Base-by-base conservation (phyloP, 306 rosid species). In the Parietaria judaica region DNA sequence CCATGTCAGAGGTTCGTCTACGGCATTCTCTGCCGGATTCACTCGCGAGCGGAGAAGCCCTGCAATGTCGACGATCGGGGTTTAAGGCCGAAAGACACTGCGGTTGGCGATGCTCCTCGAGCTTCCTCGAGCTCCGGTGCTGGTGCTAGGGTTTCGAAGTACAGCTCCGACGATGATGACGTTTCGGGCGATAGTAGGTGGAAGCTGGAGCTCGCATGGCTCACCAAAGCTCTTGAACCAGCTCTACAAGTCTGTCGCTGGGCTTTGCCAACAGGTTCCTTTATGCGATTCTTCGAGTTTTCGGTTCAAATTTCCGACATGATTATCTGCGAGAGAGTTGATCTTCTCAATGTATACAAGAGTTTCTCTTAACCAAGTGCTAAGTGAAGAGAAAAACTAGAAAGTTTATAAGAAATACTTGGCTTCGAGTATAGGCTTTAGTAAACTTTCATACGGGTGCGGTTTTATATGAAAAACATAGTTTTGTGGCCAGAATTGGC, bases 241-340 rank as follows among this genome's bases (percentile, higher is more conserved):
- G 97, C 97, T 81, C 80, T 83, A 52, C 95, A 88, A 74, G 69
- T 88, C 70, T 88, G 86, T 76, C 80, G 87, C 76, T 74, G 94
- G 95, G 90, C 95, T 72, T 59, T 82, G 83, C 83, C 96, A 72
- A 72, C 84, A 86, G 95, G 99, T 88, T 71, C 74, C 87, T 83
- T 66, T 66, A 72, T 67, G 58, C 46, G 52, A 15, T 69, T 44
- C 47, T 41, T 8, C 45, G 1, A 41, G 69, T 44, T 31, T 41
- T 8, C 45, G 7, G 9, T 41, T 41, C 45, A 41, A 41, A 41
- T 41, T 23, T 23, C 31, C 31, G 50, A 7, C 50, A 46, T 7
- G 8, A 7, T 3, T 7, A 46, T 41, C 45, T 41, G 45, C 45
- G 9, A 41, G 45, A 41, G 31, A 23, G 31, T 23, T 23, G 31